Evolutionary conservation across 148 eudicot species (phyloP), one percentile per base, ranked within the genome.

Genomic region (Cornus kousa): DNA sequence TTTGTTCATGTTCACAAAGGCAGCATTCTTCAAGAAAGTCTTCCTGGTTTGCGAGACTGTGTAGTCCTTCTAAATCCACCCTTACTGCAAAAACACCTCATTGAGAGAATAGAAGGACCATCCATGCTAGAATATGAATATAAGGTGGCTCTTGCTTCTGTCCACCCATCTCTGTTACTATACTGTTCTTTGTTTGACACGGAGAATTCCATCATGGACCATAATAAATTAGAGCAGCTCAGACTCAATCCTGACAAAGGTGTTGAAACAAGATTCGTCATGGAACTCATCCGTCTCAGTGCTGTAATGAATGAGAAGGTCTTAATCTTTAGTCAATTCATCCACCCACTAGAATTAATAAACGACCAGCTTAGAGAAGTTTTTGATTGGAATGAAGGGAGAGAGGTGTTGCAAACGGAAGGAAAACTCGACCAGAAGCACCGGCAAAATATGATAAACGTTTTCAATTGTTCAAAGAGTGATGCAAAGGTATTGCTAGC

Each of bases 1-100:
- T 90, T 92, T 86, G 91, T 92, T 19, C 91, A 90, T 75, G 84
- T 87, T 28, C 88, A 90, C 67, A 84, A 86, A 76, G 88, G 91
- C 20, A 78, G 72, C 35, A 85, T 90, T 62, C 81, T 90, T 70
- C 84, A 73, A 68, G 31, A 80, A 46, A 85, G 78, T 43, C 91
- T 90, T 23, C 89, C 79, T 3, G 93, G 91, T 16, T 43, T 90
- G 46, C 81, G 77, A 66, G 88, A 86, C 22, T 73, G 72, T 1
- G 84, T 88, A 7, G 71, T 88, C 35, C 59, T 88, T 57, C 50
- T 92, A 7, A 81, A 79, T n/a, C 93, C 96, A 5, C 82, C 85
- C 9, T 33, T 70, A 13, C 22, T 87, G 62, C 96, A 90, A 57
- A 88, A 77, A 64, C 19, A 14, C 3, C 74, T 84, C 11, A 78